A percentile compares a stretch with the other conserved stretches of the same genome.
Evolutionary conservation across 169 alveolate species (phyloP).

Genomic region (Plasmodium vinckei): DNA sequence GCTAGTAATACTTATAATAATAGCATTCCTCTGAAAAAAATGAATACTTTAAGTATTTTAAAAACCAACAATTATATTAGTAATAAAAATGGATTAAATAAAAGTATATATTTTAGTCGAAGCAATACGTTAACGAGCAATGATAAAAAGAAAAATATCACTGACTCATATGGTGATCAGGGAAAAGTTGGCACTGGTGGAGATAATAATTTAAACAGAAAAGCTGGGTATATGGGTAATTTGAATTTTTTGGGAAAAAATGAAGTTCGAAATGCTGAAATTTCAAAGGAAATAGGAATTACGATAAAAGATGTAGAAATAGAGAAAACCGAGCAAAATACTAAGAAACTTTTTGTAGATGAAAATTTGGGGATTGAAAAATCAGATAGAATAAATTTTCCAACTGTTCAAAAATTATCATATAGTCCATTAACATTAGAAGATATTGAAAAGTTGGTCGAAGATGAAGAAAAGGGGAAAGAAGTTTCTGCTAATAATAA

Average conservation of each 20-base stretch:
- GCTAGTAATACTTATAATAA: conserved; percentile 31
- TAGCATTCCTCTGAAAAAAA: conserved; percentile 33
- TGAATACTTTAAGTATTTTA: conserved; percentile 2
- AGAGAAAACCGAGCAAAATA: background rate
- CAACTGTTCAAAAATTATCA: background rate
- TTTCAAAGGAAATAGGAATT: background rate
- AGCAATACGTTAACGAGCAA: conserved; percentile 24
- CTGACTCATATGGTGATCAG: background rate
- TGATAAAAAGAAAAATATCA: too few species aligned
- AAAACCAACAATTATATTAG: background rate
- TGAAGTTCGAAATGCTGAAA: background rate
- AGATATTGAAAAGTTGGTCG: conserved; percentile 14
- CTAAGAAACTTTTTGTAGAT: too few species aligned
- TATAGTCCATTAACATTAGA: conserved; percentile 10
- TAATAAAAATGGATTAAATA: conserved; percentile 6
- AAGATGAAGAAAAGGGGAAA: background rate
- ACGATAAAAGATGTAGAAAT: background rate
- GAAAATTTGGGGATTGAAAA: background rate
- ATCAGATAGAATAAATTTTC: background rate
- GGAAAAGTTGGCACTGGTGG: conserved; percentile 5
- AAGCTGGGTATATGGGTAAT: background rate
- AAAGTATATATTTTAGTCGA: conserved; percentile 17
- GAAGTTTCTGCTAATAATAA: too few species aligned
- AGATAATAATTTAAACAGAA: background rate
- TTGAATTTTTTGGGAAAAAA: background rate